Evolutionary conservation across 2,329 filamentous ascomycete species (phyloP), one percentile per base, ranked within the genome.

Genomic region (Dactylella cylindrospora): DNA sequence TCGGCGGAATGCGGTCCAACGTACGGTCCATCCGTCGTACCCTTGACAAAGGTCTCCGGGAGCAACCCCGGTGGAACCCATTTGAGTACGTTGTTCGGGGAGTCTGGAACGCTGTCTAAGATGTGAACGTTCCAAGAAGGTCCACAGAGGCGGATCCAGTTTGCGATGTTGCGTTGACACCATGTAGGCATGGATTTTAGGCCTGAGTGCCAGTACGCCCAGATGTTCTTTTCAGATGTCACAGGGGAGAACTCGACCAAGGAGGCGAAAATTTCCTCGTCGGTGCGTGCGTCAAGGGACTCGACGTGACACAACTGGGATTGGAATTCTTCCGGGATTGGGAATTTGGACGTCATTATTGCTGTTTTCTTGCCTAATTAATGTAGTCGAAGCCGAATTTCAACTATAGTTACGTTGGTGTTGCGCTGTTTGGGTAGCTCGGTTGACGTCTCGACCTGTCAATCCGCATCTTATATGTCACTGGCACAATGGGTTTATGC

Each of bases 1-100:
- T 80, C 78, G 2, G 75, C 75, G 0, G 72, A 73, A 60, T 80
- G 78, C 1, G 71, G 72, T 1, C 74, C 76, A 1, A 71, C 69
- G 46, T 73, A 73, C 0, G 73, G 72, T 0, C 77, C 76, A 9
- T 72, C 70, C 74, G 79, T 78, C 0, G 70, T 74, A 25, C 71
- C 67, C 8, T 75, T 70, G 20, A 75, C 72, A 51, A 78, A 75
- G 0, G 73, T 67, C 10, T 74, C 72, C 0, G 77, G 72, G 29
- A 76, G 71, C 29, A 72, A 66, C 1, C 71, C 69, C 1, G 68
- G 45, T 5, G 72, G 62, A 3, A 76, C 62, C 54, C 70, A 77
- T 29, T 72, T 71, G 45, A 66, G 35, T 4, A 73, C 68, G 50
- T 74, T 70, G 22, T 71, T 74, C 10, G 69, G 67, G 1, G 74